These are phyloP conservation scores for Tripidium arundinaceum DNA, from an alignment of 202 grass and related monocot genomes.

Conservation along the genomic window DNA sequence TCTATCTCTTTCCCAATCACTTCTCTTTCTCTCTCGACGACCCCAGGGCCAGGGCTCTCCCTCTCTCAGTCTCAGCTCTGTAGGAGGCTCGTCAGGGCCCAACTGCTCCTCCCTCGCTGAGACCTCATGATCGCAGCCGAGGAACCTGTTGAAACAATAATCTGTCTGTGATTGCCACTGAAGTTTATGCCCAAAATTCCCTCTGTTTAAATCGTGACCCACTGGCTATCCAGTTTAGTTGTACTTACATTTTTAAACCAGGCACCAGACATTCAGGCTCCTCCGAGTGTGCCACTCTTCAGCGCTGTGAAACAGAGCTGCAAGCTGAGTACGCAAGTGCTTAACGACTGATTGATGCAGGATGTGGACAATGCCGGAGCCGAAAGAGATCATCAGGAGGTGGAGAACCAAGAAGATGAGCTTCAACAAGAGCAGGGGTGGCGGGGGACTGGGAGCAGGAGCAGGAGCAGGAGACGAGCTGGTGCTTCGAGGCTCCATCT, in stretches of 20 bases:
- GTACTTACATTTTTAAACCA: neutral
- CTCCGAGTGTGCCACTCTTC: neutral
- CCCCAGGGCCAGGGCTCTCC: too few relatives aligned
- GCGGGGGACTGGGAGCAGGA: neutral
- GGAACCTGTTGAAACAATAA: too few relatives aligned
- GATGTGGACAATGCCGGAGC: slow-evolving; percentile 95
- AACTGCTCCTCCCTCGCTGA: too few relatives aligned
- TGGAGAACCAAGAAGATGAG: too few relatives aligned
- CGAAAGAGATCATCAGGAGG: slow-evolving; percentile 70
- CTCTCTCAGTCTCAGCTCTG: too few relatives aligned
- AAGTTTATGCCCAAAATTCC: neutral
- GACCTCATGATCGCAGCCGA: too few relatives aligned
- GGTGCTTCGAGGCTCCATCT: slow-evolving; percentile 47
- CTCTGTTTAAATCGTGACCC: neutral
- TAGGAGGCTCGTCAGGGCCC: too few relatives aligned
- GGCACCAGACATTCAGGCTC: neutral
- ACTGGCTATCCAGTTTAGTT: too few relatives aligned
- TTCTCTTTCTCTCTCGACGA: too few relatives aligned
- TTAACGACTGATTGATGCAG: slow-evolving; percentile 18
- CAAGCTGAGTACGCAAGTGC: neutral
- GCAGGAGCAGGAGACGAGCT: slow-evolving; percentile 41
- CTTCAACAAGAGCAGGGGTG: slow-evolving; percentile 57
- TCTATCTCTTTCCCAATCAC: too few relatives aligned
- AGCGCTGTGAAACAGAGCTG: neutral
- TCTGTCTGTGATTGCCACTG: neutral